Evolutionary conservation across 805 yeast species (phyloP), one percentile per base, ranked within the genome.

Genomic region (Saturnispora ahearnii): DNA sequence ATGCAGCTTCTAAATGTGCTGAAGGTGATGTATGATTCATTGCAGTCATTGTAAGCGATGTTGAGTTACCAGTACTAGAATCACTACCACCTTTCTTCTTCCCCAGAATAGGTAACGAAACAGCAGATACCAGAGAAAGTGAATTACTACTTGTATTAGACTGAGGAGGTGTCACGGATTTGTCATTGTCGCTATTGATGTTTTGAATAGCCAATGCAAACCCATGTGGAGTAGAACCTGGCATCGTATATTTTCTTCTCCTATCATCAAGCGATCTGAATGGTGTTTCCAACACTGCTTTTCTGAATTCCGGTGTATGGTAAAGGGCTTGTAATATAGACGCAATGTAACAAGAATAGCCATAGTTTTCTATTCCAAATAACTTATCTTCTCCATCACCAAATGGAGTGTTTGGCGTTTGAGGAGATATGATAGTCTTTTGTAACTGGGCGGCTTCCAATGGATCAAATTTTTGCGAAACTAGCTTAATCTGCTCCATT

Each of bases 331-430:
- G 99, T 24, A 93, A 68, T 30, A 93, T 86, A 9, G 96, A 87
- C 59, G 93, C 93, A 66, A 96, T 87, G 69, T 91, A 91, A 68
- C 98, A 93, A 0, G 97, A 89, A 63, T 89, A 84, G 2, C 95
- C 96, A 59, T 84, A 85, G 61, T 86, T 86, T 62, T 86, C 93
- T 76, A 84, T 78, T 1, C 95, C 95, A 63, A 78, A 85, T 22
- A 85, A 74, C 62, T 84, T 85, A 53, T 76, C 71, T 6, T 81
- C 69, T 1, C 89, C 90, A 61, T 81, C 82, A 5, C 88, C 90
- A 60, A 65, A 80, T 9, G 82, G 83, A 53, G 21, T 36, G 24
- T 70, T 51, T 11, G 58, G 41, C 7, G 56, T 50, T 21, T 60
- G 55, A 1, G 50, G 46, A 42, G 61, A 58, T 5, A 59, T 46